Evolutionary conservation across 352 stramenopile species (phyloP).

Genomic region (Phytophthora tentaculata): DNA sequence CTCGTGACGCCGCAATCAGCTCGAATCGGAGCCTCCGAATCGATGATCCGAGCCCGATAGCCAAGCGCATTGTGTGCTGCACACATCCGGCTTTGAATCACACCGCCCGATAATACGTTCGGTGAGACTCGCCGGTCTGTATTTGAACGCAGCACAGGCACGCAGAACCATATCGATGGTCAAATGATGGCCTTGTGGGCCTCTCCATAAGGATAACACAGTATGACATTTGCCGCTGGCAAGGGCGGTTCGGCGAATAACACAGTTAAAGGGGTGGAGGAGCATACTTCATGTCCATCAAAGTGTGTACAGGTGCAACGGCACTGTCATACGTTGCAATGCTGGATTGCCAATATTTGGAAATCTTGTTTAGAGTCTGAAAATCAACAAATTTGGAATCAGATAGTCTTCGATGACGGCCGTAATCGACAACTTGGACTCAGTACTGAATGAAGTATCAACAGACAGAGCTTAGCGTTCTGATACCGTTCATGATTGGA

Average conservation of each 20-base stretch:
- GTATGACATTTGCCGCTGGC: background rate
- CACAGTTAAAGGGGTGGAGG: background rate
- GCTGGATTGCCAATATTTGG: slow-evolving; percentile 8
- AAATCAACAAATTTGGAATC: slow-evolving; percentile 7
- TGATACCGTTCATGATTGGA: slow-evolving; percentile 7
- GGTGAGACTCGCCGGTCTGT: slow-evolving; percentile 19
- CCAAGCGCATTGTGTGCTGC: no score
- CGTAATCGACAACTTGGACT: slow-evolving; percentile 23
- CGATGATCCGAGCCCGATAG: no score
- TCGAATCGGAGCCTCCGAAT: no score
- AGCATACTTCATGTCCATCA: background rate
- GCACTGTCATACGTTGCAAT: slow-evolving; percentile 16
- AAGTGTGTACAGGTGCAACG: slow-evolving; percentile 3
- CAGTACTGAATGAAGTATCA: no score
- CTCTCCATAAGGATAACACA: slow-evolving; percentile 13
- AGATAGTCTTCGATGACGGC: background rate
- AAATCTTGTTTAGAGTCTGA: slow-evolving; percentile 22
- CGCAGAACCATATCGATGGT: slow-evolving; percentile 16
- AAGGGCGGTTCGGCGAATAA: background rate
- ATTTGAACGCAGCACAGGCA: slow-evolving; percentile 27
- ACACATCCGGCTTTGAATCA: slow-evolving; percentile 28
- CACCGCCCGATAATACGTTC: slow-evolving; percentile 16
- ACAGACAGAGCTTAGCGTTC: background rate
- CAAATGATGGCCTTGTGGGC: slow-evolving; percentile 1
- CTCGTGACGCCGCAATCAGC: slow-evolving; percentile 19